These are phyloP conservation scores for Candida tallmaniae DNA, from an alignment of 805 yeast genomes.

Conservation along the genomic window DNA sequence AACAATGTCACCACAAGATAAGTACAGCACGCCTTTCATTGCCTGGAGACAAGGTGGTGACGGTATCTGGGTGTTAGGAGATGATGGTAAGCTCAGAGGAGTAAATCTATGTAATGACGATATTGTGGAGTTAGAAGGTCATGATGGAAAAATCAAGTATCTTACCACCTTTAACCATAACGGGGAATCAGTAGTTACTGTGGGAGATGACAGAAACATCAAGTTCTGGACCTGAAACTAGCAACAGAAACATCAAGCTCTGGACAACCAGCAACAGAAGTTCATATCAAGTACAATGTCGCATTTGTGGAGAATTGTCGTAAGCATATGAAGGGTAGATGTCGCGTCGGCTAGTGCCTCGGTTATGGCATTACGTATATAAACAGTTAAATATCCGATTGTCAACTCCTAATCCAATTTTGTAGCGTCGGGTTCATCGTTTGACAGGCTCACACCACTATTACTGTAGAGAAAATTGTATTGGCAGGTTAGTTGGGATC, in stretches of 20 bases:
- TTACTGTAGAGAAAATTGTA: no score
- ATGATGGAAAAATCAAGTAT: slow-evolving; percentile 48
- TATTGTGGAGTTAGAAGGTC: slow-evolving; percentile 29
- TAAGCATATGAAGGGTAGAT: no score
- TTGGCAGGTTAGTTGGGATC: no score
- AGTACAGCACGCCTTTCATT: slow-evolving; percentile 50
- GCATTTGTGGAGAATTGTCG: slow-evolving; percentile 4
- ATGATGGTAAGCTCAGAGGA: slow-evolving; percentile 64
- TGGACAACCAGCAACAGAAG: not conserved
- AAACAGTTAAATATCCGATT: no score
- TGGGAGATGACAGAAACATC: slow-evolving; percentile 40
- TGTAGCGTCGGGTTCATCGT: no score
- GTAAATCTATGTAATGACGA: slow-evolving; percentile 43
- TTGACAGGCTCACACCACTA: no score
- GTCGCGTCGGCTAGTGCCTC: no score
- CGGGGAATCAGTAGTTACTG: slow-evolving; percentile 35
- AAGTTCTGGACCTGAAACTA: slow-evolving; percentile 12
- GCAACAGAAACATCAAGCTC: not conserved
- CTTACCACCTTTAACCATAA: slow-evolving; percentile 20
- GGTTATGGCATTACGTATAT: no score
- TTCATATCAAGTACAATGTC: not conserved
- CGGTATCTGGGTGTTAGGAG: slow-evolving; percentile 68
- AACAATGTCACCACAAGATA: slow-evolving; percentile 64
- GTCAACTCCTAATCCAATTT: no score
- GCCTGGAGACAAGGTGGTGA: slow-evolving; percentile 39